A percentile compares a stretch with the other conserved stretches of the same genome.
phyloP scores from a whole-genome alignment of 1,284 basidiomycete genomes.

The Inonotus hispidus region DNA sequence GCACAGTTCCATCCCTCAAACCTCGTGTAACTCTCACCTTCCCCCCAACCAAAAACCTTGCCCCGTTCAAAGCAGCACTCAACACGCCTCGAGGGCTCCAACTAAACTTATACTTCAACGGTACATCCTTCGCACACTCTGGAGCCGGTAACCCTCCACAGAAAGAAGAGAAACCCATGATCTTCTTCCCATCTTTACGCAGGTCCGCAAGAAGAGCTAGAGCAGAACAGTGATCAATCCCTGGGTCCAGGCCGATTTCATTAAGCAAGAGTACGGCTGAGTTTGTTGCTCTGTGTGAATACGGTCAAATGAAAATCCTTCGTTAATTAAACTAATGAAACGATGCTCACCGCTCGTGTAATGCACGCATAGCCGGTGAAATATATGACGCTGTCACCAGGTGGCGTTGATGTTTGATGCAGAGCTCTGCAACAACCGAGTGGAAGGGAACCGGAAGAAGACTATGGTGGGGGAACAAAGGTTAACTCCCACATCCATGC shows the following conservation, averaged over 20 bases:
- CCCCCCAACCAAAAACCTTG: constrained; percentile 60
- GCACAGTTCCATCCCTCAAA: not conserved
- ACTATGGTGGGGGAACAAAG: constrained; percentile 34
- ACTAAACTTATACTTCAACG: constrained; percentile 91
- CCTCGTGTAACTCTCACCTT: constrained; percentile 36
- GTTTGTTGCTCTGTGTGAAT: constrained; percentile 49
- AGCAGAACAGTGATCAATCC: constrained; percentile 93
- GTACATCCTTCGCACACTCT: constrained; percentile 49
- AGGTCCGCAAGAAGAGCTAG: constrained; percentile 67
- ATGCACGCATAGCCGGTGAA: constrained; percentile 69
- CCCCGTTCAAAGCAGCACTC: constrained; percentile 75
- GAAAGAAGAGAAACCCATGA: constrained; percentile 85
- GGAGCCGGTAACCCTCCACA: constrained; percentile 91
- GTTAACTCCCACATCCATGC: not conserved
- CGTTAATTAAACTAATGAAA: not conserved
- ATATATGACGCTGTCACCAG: constrained; percentile 93
- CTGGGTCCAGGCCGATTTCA: constrained; percentile 93
- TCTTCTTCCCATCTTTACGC: constrained; percentile 51
- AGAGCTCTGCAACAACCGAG: constrained; percentile 67
- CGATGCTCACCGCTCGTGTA: constrained; percentile 57
- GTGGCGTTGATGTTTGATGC: constrained; percentile 70
- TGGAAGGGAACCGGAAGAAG: constrained; percentile 81
- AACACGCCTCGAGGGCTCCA: constrained; percentile 92
- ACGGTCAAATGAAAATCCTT: not conserved
- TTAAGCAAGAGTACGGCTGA: constrained; percentile 78